Evolutionary conservation across 2,329 filamentous ascomycete genomes (phyloP).

Genomic region (Aspergillus nomiae): DNA sequence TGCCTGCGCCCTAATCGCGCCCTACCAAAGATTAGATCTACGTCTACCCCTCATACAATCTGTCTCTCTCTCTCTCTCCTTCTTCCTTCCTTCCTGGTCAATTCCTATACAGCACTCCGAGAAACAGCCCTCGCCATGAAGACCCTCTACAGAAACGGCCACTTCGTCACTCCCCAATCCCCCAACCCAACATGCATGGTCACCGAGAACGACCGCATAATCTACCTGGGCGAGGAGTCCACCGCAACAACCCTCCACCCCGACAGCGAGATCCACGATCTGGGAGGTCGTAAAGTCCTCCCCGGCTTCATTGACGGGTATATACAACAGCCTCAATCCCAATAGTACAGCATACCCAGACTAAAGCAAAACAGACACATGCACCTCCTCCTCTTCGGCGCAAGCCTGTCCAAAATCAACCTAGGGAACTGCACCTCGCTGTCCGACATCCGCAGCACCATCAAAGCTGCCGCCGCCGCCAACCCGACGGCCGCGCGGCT

Average conservation of each 20-base stretch:
- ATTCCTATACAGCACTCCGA: not conserved
- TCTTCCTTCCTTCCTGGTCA: not conserved
- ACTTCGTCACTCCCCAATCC: conserved; percentile 10
- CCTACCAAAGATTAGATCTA: not conserved
- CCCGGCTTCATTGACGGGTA: conserved; percentile 54
- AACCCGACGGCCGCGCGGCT: conserved; percentile 45
- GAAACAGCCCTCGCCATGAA: conserved; percentile 12
- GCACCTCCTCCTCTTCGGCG: conserved; percentile 50
- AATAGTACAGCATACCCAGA: not conserved
- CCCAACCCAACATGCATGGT: conserved; percentile 30
- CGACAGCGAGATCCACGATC: conserved; percentile 29
- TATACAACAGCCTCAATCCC: conserved; percentile 12
- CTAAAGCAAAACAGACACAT: conserved; percentile 18
- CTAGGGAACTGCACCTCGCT: conserved; percentile 44
- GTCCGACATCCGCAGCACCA: conserved; percentile 45
- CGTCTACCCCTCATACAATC: not conserved
- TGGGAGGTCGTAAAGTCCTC: conserved; percentile 41
- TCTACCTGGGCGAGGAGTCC: conserved; percentile 40
- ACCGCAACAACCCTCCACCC: conserved; percentile 21
- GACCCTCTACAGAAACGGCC: conserved; percentile 20
- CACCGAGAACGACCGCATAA: conserved; percentile 43
- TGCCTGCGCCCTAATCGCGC: not conserved
- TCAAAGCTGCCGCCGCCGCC: conserved; percentile 38
- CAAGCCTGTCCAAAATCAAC: conserved; percentile 48
- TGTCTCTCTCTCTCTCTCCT: not conserved